A percentile compares a stretch with the other conserved stretches of the same genome.
Evolutionary conservation across 257 asterid species (phyloP).

Genomic region (Cynanchum wilfordii): DNA sequence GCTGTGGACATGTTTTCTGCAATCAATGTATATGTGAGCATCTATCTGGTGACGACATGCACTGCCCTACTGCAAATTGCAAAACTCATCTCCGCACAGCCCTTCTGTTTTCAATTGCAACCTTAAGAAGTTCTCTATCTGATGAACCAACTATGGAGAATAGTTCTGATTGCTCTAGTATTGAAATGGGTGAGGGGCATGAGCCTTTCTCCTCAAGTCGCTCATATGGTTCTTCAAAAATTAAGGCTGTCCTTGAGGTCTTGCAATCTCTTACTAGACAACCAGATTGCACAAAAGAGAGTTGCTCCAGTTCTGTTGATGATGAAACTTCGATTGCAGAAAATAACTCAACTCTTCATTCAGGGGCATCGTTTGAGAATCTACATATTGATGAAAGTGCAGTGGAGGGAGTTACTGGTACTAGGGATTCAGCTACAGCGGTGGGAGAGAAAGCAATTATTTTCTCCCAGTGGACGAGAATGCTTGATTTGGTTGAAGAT

Average conservation of each 20-base stretch:
- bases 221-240: slow-evolving; percentile 77
- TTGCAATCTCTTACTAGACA: slow-evolving; percentile 52
- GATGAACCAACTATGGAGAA: slow-evolving; percentile 35
- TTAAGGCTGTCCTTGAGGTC: slow-evolving; percentile 75
- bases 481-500: slow-evolving; percentile 91
- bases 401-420: slow-evolving; percentile 22
- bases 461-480: slow-evolving; percentile 99
- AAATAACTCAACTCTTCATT: slow-evolving; percentile 21
- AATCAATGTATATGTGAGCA: slow-evolving; percentile 89
- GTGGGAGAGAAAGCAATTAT: slow-evolving; percentile 87
- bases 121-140: slow-evolving; percentile 52
- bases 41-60: slow-evolving; percentile 69
- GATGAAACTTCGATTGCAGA: slow-evolving; percentile 27
- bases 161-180: slow-evolving; percentile 28
- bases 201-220: slow-evolving; percentile 31
- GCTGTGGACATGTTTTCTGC: slow-evolving; percentile 94
- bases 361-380: slow-evolving; percentile 13
- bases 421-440: slow-evolving; percentile 23
- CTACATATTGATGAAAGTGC: slow-evolving; percentile 14
- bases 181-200: slow-evolving; percentile 31
- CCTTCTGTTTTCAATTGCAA: slow-evolving; percentile 50
- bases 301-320: slow-evolving; percentile 25
- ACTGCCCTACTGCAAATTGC: slow-evolving; percentile 81
- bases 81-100: slow-evolving; percentile 49
- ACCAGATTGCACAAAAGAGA: slow-evolving; percentile 21